Conservation (phyloP, 164 flowering plant species). For the Macadamia tetraphylla region DNA sequence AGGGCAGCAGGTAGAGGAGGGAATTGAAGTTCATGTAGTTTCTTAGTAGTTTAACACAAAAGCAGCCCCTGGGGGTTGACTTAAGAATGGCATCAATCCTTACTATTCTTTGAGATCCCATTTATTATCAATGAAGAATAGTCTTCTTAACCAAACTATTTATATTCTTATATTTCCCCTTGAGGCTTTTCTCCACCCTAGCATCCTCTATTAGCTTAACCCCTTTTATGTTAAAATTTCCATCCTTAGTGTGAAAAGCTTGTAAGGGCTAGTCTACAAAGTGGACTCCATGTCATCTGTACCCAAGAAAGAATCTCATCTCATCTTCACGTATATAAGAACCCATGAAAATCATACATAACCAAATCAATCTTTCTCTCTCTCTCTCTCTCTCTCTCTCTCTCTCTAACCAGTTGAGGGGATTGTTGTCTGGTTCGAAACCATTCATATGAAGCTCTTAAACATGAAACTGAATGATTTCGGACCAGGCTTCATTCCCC, state of each 20-base stretch:
- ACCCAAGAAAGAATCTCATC: conserved; percentile 26
- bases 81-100: conserved; percentile 2
- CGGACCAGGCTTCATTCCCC: conserved; percentile 99
- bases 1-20: conserved; percentile 2
- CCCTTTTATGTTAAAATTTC: not conserved
- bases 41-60: conserved; percentile 1
- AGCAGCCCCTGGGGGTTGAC: conserved; percentile 15
- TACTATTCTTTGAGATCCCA: conserved; percentile 1
- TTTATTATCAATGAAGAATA: conserved; percentile 4
- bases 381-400: conserved; percentile 14
- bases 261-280: conserved; percentile 29
- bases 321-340: conserved; percentile 28
- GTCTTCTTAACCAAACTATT: conserved; percentile 6
- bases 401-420: conserved; percentile 45
- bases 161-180: not conserved
- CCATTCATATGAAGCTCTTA: conserved; percentile 21
- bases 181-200: not conserved
- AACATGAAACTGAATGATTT: conserved; percentile 35
- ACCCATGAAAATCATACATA: conserved; percentile 32
- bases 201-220: too few species aligned
- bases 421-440: conserved; percentile 67
- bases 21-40: not conserved
- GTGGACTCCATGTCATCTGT: conserved; percentile 36
- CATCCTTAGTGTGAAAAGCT: conserved; percentile 32
- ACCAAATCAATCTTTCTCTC: conserved; percentile 16